Conservation (phyloP, 2,329 filamentous ascomycete genomes). For the Coniochaeta ligniaria region DNA sequence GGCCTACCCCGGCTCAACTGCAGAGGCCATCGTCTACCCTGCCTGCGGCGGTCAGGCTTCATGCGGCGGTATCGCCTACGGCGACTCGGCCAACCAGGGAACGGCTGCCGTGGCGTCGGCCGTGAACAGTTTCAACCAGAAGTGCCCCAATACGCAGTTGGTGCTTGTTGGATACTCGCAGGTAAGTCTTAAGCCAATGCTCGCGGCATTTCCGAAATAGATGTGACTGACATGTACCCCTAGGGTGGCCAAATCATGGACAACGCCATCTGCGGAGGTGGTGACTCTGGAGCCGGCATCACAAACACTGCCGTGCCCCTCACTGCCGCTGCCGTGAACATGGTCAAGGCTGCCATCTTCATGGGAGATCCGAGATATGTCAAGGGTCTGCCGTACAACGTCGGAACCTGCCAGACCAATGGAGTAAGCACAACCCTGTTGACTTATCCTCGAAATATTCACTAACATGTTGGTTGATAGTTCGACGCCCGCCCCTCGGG, state of each 20-base stretch:
- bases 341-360: conserved; percentile 55
- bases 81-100: conserved; percentile 49
- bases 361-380: conserved; percentile 57
- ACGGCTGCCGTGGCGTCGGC: conserved; percentile 50
- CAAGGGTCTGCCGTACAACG: conserved; percentile 47
- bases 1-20: conserved; percentile 41
- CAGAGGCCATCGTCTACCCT: conserved; percentile 50
- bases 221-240: background rate
- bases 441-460: background rate
- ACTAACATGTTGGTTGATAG: conserved; percentile 25
- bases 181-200: conserved; percentile 20
- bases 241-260: conserved; percentile 58
- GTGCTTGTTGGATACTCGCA: conserved; percentile 58
- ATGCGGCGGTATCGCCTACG: conserved; percentile 54
- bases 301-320: background rate
- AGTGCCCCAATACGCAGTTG: conserved; percentile 49
- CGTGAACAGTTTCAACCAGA: conserved; percentile 49
- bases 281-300: conserved; percentile 24
- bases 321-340: conserved; percentile 18
- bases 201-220: background rate
- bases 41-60: conserved; percentile 54
- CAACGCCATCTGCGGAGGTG: conserved; percentile 54
- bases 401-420: conserved; percentile 49
- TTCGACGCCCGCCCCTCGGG: conserved; percentile 53
- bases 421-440: conserved; percentile 37